phyloP scores from a whole-genome alignment of 129 eudicot species.

The Heracleum sosnowskyi region DNA sequence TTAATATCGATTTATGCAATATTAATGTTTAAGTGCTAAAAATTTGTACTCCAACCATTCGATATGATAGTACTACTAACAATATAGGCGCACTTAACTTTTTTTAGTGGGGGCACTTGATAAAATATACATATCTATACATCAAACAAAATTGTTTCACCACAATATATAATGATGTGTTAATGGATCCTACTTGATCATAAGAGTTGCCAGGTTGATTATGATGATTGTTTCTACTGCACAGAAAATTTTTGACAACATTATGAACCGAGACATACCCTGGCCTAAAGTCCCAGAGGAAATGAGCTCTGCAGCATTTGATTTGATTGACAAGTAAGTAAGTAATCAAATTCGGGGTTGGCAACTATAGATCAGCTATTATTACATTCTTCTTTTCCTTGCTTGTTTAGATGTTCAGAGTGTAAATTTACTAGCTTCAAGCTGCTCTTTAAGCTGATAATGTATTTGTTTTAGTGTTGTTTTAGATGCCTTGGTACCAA shows the following conservation, averaged over 20 bases:
- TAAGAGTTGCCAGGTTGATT: neutral
- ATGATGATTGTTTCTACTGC: slow-evolving; percentile 23
- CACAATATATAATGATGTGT: neutral
- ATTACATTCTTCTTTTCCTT: neutral
- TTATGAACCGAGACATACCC: slow-evolving; percentile 86
- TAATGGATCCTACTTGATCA: neutral
- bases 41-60: no score
- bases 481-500: neutral
- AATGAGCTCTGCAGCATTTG: slow-evolving; percentile 80
- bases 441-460: neutral
- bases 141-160: neutral
- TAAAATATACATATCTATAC: no score
- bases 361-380: neutral
- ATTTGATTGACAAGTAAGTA: slow-evolving; percentile 81
- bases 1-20: no score
- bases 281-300: slow-evolving; percentile 97
- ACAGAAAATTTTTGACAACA: slow-evolving; percentile 93
- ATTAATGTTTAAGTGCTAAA: no score
- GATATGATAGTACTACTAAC: no score
- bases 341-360: neutral
- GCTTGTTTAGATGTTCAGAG: neutral
- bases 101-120: no score
- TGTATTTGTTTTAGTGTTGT: neutral
- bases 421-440: neutral
- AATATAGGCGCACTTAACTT: no score